Evolutionary conservation across 2,329 filamentous ascomycete genomes (phyloP), one percentile per base, ranked within the genome.

Genomic region (Phialemoniopsis sp.): DNA sequence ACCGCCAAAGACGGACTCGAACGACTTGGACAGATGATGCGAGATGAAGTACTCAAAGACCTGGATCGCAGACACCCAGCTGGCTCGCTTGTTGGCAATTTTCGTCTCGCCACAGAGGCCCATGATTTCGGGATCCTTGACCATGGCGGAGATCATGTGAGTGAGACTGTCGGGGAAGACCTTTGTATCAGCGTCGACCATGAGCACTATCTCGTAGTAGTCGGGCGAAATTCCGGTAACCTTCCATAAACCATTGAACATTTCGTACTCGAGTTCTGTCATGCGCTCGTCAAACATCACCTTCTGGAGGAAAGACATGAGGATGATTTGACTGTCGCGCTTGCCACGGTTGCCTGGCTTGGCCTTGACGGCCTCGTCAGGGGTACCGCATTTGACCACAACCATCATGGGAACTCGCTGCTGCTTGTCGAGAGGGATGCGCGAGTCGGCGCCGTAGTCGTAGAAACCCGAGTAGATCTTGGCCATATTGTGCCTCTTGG

Each of bases 211-310:
- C 63, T 98, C 93, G 64, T 97, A 98, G 62, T 90, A 98, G 64
- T 98, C 93, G 13, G 93, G 93, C 4, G 90, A 95, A 47, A 98
- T 97, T 51, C 94, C 94, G 14, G 93, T 98, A 33, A 98, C 88
- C 63, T 95, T 95, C 90, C 91, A 98, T 47, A 98, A 76, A 39
- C 93, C 93, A 60, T 97, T 98, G 73, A 98, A 98, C 87, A 98
- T 97, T 60, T 98, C 93, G 57, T 89, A 98, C 63, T 98, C 93
- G 38, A 98, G 83, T 63, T 98, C 91, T 14, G 94, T 98, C 93
- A 98, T 98, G 46, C 93, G 87, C 67, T 98, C 94, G 60, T 98
- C 93, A 55, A 98, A 98, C 93, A 98, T 98, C 58, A 98, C 93
- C 70, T 98, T 98, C 60, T 98, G 93, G 51, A 98, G 70, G 76